Evolutionary conservation across 2,329 filamentous ascomycete species (phyloP), one percentile per base, ranked within the genome.

Genomic region (Volutella citrinella): DNA sequence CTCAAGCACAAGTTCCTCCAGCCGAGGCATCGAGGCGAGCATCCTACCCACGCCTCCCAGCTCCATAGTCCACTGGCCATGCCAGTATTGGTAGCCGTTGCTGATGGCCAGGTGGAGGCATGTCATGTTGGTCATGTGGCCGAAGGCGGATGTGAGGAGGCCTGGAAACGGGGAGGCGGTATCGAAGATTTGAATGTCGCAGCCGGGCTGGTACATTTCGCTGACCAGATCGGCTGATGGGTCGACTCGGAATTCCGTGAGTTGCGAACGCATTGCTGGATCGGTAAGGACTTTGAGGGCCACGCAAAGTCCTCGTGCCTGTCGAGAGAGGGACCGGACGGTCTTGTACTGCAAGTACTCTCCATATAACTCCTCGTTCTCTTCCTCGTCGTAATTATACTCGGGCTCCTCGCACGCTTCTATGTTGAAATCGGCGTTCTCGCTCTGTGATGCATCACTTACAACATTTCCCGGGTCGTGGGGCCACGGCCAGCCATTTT

Each of bases 211-310:
- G 13, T 24, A 28, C 10, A 11, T 16, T 3, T 18, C 7, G 10
- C 19, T 13, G 12, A 32, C 11, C 2, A 22, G 12, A 14, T 32
- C 32, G 17, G 22, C 12, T 5, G 37, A 40, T 9, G 37, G 28
- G 14, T 40, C 37, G 1, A 40, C 18, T 10, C 37, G 32, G 19
- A 40, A 32, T 20, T 36, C 32, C n/a, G 6, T 23, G 25, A 40
- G 24, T 5, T 12, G 33, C 10, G 15, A 15, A 16, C 22, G 19
- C 5, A 40, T 10, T 12, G 15, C 6, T 11, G 13, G 10, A 7
- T 26, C 12, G 11, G 9, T 10, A 5, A 40, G 21, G 3, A 21
- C 21, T 18, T 29, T 16, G 4, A 40, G 21, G 7, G 24, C 25
- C 6, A 32, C 21, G 5, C 12, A 5, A 4, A 32, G 14, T 10